phyloP scores from a whole-genome alignment of 176 grass and related monocot species.

The Oryza glumipatula region DNA sequence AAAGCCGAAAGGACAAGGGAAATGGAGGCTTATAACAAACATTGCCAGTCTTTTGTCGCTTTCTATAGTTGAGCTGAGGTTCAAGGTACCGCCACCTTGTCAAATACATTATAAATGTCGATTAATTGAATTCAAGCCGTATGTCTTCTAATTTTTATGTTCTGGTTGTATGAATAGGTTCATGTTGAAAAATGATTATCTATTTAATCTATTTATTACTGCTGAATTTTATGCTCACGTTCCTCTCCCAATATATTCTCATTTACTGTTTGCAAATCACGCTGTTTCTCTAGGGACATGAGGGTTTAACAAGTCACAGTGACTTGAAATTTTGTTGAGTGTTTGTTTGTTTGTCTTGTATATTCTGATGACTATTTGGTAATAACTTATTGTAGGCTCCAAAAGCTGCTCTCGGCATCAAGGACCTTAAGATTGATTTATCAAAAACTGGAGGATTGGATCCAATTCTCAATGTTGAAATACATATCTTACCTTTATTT shows the following conservation, averaged over 20 bases:
- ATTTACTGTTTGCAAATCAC: constrained; percentile 17
- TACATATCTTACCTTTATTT: constrained; percentile 72
- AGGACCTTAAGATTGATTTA: constrained; percentile 71
- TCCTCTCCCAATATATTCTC: neutral
- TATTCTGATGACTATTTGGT: constrained; percentile 30
- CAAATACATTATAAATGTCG: constrained; percentile 3
- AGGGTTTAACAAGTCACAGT: neutral
- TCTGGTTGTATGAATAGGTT: neutral
- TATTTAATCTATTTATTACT: neutral
- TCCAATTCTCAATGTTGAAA: constrained; percentile 56
- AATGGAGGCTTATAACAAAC: constrained; percentile 67
- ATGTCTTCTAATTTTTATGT: constrained; percentile 12
- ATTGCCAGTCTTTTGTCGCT: constrained; percentile 64
- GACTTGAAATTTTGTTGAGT: constrained; percentile 6
- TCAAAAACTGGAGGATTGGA: constrained; percentile 64
- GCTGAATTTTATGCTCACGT: constrained; percentile 26
- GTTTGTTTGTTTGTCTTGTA: constrained; percentile 8
- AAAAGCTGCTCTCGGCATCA: constrained; percentile 78
- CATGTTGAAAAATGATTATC: constrained; percentile 4
- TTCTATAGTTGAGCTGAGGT: constrained; percentile 66
- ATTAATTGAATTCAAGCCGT: constrained; percentile 24
- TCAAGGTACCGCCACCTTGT: constrained; percentile 66
- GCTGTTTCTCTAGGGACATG: neutral
- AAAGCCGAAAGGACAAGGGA: constrained; percentile 53
- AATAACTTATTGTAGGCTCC: constrained; percentile 62